These are phyloP conservation scores for Pseudocercospora pini-densiflorae DNA, from an alignment of 2,329 filamentous ascomycete genomes.

Conservation along the genomic window DNA sequence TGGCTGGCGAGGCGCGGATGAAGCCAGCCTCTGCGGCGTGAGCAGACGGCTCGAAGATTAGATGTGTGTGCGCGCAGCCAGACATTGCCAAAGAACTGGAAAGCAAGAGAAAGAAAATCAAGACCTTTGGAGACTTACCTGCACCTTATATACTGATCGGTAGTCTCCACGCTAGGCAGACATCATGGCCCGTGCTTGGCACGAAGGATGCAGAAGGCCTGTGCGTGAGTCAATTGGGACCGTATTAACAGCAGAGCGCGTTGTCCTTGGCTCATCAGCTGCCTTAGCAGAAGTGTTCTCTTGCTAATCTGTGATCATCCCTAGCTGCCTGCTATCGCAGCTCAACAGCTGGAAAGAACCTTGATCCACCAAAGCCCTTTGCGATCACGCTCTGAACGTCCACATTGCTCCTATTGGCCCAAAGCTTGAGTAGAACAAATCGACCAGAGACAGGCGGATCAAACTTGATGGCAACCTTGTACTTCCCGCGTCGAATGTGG, in stretches of 20 bases:
- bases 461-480: slow-evolving; percentile 84
- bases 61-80: neutral
- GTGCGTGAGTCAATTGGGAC: neutral
- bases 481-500: slow-evolving; percentile 80
- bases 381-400: slow-evolving; percentile 87
- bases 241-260: neutral
- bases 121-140: neutral
- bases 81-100: neutral
- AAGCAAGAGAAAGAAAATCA: neutral
- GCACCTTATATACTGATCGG: neutral
- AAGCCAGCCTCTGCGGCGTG: neutral
- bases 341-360: slow-evolving; percentile 64
- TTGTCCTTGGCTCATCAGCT: neutral
- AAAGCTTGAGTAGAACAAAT: slow-evolving; percentile 88
- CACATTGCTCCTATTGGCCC: slow-evolving; percentile 81
- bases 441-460: slow-evolving; percentile 72
- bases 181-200: neutral
- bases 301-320: neutral
- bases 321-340: slow-evolving; percentile 17
- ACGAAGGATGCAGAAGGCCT: neutral
- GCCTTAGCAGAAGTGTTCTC: neutral
- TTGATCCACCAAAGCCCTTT: slow-evolving; percentile 81
- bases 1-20: neutral
- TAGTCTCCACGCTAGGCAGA: neutral
- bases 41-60: neutral